These are phyloP conservation scores for Logfia minima DNA, from an alignment of 129 eudicot species.

Conservation along the genomic window DNA sequence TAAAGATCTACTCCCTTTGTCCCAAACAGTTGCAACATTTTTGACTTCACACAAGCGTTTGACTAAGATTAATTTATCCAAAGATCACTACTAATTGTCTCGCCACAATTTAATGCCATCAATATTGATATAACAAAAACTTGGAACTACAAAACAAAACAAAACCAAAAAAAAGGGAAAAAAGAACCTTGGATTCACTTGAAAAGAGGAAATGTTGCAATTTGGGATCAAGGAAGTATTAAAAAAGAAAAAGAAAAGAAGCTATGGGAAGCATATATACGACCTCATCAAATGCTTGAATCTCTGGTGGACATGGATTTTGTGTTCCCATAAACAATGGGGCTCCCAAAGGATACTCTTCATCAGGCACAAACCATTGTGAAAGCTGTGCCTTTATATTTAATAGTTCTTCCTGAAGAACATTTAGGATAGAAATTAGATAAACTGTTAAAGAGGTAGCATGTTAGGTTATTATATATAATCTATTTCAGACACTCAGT, in stretches of 20 bases:
- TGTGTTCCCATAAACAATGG: conserved; percentile 69
- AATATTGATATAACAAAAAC: not conserved
- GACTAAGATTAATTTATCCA: not conserved
- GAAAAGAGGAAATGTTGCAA: conserved; percentile 5
- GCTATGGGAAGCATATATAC: conserved; percentile 4
- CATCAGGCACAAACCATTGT: conserved; percentile 69
- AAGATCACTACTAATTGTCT: not conserved
- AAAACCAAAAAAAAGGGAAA: too few species aligned
- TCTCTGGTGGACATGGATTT: conserved; percentile 62
- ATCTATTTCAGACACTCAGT: not conserved
- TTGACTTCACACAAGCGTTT: not conserved
- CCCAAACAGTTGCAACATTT: not conserved
- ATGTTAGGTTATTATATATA: not conserved
- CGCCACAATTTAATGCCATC: conserved; percentile 1
- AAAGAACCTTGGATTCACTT: conserved; percentile 7
- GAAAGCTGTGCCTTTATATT: conserved; percentile 51
- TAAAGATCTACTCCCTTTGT: conserved; percentile 4
- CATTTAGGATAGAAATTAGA: conserved; percentile 13
- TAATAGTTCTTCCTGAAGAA: conserved; percentile 55
- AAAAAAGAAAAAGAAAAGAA: not conserved
- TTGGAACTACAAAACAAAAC: too few species aligned
- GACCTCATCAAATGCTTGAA: conserved; percentile 71
- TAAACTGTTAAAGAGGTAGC: not conserved
- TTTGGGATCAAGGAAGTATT: not conserved
- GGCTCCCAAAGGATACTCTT: conserved; percentile 63